Conservation (phyloP, 2,329 filamentous ascomycete genomes). For the Botryotinia narcissicola region DNA sequence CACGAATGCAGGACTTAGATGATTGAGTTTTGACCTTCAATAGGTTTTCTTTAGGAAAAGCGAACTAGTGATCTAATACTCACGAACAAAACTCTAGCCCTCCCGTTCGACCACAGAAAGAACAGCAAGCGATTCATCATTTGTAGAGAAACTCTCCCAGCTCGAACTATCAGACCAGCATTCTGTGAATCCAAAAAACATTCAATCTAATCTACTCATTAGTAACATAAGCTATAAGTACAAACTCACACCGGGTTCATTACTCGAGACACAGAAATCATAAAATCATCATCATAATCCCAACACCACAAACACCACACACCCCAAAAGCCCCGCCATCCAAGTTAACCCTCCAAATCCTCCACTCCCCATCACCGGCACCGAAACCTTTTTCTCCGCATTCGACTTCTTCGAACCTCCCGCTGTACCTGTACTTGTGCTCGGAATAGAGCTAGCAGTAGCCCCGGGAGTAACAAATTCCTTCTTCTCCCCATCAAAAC, state of each 20-base stretch:
- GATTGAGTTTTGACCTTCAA: fast-evolving
- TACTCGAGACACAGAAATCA: neutral
- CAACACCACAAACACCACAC: conserved; percentile 4
- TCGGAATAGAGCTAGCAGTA: neutral
- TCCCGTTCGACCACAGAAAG: neutral
- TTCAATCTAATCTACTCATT: neutral
- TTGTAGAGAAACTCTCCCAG: neutral
- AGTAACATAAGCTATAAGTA: neutral
- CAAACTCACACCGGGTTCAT: neutral
- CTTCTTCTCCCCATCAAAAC: neutral
- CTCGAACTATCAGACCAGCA: neutral
- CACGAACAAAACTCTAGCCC: no score
- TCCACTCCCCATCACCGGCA: neutral
- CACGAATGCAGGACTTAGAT: fast-evolving
- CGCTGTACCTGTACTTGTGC: neutral
- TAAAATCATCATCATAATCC: neutral
- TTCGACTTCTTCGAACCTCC: neutral
- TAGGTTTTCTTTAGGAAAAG: neutral
- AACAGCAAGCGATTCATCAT: neutral
- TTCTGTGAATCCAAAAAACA: fast-evolving
- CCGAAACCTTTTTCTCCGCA: neutral
- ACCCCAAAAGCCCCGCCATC: neutral
- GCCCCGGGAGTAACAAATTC: neutral
- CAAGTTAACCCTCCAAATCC: neutral
- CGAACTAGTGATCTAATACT: neutral